These are phyloP conservation scores for Eucalyptus coolabah DNA, from an alignment of 345 rosid species.

Conservation along the genomic window DNA sequence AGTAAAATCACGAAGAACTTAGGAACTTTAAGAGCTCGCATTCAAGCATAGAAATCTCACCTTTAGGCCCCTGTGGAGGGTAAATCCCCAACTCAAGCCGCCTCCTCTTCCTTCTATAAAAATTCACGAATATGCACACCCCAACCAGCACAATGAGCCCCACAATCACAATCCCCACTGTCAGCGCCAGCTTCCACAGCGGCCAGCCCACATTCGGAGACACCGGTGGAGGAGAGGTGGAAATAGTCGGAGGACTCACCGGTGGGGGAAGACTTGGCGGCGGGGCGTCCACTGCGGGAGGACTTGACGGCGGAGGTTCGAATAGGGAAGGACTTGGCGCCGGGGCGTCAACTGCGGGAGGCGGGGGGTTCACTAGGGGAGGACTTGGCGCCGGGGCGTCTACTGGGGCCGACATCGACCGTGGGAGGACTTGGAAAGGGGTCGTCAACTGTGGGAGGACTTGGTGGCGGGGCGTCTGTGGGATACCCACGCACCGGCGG, in stretches of 20 bases:
- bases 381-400: too few relatives aligned
- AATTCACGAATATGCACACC: background rate
- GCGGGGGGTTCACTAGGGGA: background rate
- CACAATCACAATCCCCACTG: constrained; percentile 9
- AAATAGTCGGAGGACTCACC: background rate
- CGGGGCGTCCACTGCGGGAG: too few relatives aligned
- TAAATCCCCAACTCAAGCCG: background rate
- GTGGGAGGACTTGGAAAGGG: too few relatives aligned
- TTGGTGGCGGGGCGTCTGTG: too few relatives aligned
- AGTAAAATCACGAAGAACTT: background rate
- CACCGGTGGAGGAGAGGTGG: background rate
- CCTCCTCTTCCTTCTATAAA: constrained; percentile 9
- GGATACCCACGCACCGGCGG: too few relatives aligned
- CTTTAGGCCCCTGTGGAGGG: constrained; percentile 4
- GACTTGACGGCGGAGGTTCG: background rate
- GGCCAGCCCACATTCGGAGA: background rate
- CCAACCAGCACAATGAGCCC: constrained; percentile 6
- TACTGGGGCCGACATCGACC: too few relatives aligned
- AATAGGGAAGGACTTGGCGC: too few relatives aligned
- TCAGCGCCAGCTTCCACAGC: constrained; percentile 5
- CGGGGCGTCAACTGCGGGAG: too few relatives aligned
- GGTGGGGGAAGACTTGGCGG: background rate
- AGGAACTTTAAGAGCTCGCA: background rate
- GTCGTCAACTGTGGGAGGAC: too few relatives aligned
- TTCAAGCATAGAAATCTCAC: background rate